Conservation (phyloP, 371 early-diverging fungal genomes). For the Encephalitozoon romaleae region DNA sequence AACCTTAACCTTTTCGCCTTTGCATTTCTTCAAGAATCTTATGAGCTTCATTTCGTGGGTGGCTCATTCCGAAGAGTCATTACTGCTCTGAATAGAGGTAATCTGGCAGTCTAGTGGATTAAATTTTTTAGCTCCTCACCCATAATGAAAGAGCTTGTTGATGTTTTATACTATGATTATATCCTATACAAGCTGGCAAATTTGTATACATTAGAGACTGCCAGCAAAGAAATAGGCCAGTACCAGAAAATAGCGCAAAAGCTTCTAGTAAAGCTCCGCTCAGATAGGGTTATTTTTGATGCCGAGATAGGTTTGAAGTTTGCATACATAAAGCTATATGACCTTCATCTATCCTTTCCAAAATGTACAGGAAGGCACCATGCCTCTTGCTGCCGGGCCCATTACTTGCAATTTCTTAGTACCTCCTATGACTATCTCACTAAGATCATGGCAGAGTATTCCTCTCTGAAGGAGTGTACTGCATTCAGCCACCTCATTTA, state of each 20-base stretch:
- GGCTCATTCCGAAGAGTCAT: background rate
- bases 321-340: background rate
- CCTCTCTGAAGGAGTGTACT: background rate
- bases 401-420: background rate
- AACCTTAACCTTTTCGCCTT: background rate
- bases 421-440: background rate
- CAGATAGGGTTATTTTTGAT: background rate
- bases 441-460: background rate
- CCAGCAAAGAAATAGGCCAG: background rate
- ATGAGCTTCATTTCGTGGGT: conserved; percentile 7
- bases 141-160: conserved; percentile 4
- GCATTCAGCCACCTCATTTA: background rate
- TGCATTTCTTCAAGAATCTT: background rate
- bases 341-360: background rate
- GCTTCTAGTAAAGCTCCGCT: background rate
- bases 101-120: background rate
- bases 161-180: conserved; percentile 5
- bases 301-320: background rate
- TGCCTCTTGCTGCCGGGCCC: background rate
- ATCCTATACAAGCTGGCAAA: background rate
- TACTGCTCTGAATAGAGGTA: background rate
- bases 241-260: conserved; percentile 4
- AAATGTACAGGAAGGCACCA: background rate
- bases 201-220: background rate
- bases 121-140: background rate